Conservation (phyloP, 352 stramenopile species). For the Globisporangium viniferum region DNA sequence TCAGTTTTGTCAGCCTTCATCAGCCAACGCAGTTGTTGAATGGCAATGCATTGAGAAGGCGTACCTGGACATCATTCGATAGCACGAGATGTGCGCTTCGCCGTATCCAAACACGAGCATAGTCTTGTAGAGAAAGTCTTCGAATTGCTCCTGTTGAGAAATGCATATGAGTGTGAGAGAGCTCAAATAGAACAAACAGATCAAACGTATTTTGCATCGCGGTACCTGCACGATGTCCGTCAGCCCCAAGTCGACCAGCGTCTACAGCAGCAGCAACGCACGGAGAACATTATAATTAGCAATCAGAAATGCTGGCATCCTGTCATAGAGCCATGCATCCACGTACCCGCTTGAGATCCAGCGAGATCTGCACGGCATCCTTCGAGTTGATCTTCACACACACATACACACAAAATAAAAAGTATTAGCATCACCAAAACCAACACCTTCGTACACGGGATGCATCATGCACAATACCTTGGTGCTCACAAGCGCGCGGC, state of each 20-base stretch:
- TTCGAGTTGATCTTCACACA: slow-evolving; percentile 79
- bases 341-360: slow-evolving; percentile 82
- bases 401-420: background rate
- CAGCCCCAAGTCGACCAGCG: slow-evolving; percentile 79
- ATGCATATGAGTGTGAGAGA: background rate
- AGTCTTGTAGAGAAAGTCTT: slow-evolving; percentile 90
- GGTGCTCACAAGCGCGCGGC: slow-evolving; percentile 76
- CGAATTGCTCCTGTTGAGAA: slow-evolving; percentile 70
- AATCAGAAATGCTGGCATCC: background rate
- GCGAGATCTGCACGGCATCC: slow-evolving; percentile 84
- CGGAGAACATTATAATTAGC: background rate
- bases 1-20: background rate
- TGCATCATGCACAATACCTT: slow-evolving; percentile 37
- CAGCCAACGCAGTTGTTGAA: background rate
- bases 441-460: background rate
- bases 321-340: background rate
- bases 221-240: slow-evolving; percentile 78
- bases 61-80: slow-evolving; percentile 88
- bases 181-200: background rate
- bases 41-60: background rate
- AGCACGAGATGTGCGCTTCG: slow-evolving; percentile 78
- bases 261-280: slow-evolving; percentile 32
- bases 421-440: background rate
- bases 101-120: slow-evolving; percentile 88
- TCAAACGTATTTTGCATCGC: background rate